phyloP scores from a whole-genome alignment of 1,284 basidiomycete species.

The Ganoderma meredithae region DNA sequence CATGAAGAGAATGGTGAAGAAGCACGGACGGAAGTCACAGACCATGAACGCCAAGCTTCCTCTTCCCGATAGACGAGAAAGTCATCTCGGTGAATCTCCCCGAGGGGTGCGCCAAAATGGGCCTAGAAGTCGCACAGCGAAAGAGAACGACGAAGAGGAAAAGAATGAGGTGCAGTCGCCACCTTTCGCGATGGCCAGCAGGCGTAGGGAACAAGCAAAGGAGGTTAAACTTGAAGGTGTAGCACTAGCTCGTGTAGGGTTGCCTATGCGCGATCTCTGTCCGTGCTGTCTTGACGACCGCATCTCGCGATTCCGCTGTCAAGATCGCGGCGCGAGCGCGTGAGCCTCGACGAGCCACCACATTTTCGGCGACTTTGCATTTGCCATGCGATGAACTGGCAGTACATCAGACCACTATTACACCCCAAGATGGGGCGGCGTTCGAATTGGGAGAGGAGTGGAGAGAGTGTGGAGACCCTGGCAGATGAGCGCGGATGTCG shows the following conservation, averaged over 20 bases:
- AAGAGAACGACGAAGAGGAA: slow-evolving; percentile 25
- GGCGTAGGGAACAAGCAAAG: slow-evolving; percentile 17
- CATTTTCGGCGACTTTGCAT: background rate
- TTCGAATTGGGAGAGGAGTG: background rate
- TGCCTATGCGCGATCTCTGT: slow-evolving; percentile 12
- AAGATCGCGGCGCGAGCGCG: slow-evolving; percentile 7
- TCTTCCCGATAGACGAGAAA: slow-evolving; percentile 30
- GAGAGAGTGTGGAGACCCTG: slow-evolving; percentile 2
- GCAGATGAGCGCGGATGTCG: background rate
- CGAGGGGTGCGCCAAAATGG: slow-evolving; percentile 8
- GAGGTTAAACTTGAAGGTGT: no score
- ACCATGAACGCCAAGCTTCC: slow-evolving; percentile 34
- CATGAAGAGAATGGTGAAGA: background rate
- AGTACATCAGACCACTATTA: background rate
- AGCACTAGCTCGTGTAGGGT: background rate
- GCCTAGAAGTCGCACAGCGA: slow-evolving; percentile 33
- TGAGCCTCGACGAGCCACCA: background rate
- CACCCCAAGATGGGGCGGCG: background rate
- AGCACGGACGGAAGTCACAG: background rate
- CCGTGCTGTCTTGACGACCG: slow-evolving; percentile 32
- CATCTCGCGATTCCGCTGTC: slow-evolving; percentile 10
- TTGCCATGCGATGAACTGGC: background rate
- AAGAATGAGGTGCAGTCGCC: slow-evolving; percentile 12
- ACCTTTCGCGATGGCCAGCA: slow-evolving; percentile 17
- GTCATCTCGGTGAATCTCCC: slow-evolving; percentile 17